A percentile compares a stretch with the other conserved stretches of the same genome.
phyloP scores from a whole-genome alignment of 345 rosid genomes.

The Brassica nigra region DNA sequence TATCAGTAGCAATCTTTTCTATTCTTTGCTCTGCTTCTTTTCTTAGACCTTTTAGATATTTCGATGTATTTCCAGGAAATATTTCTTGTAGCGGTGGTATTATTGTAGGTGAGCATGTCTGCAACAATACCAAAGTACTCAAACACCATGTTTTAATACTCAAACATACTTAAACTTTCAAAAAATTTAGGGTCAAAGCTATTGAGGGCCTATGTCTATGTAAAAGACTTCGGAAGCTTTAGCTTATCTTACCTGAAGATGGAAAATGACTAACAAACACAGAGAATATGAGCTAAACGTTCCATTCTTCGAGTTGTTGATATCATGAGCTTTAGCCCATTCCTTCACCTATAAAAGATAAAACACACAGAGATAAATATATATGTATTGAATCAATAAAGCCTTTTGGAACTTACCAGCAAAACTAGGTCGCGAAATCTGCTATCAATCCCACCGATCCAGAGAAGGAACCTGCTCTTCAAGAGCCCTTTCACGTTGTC shows the following conservation, averaged over 20 bases:
- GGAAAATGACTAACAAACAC: conserved; percentile 80
- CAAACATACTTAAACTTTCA: neutral
- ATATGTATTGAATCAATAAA: neutral
- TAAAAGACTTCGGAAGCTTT: neutral
- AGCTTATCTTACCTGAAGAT: conserved; percentile 69
- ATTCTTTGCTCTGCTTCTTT: too few species aligned
- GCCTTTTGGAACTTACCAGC: conserved; percentile 48
- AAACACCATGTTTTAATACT: neutral
- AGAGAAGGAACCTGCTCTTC: conserved; percentile 73
- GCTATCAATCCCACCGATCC: conserved; percentile 76
- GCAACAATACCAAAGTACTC: conserved; percentile 28
- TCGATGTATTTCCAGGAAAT: conserved; percentile 42
- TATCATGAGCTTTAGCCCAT: conserved; percentile 86
- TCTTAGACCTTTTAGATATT: too few species aligned
- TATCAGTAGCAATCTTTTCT: too few species aligned
- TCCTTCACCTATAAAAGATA: conserved; percentile 71
- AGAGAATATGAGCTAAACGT: conserved; percentile 79
- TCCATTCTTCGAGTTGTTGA: conserved; percentile 70
- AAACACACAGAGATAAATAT: conserved; percentile 1
- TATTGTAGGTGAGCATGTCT: conserved; percentile 86
- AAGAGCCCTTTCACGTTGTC: conserved; percentile 72
- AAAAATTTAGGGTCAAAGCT: too few species aligned
- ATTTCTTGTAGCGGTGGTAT: conserved; percentile 74
- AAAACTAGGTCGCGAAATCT: conserved; percentile 80
- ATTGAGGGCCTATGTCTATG: too few species aligned